Percentiles rank a stretch among this genome's conserved stretches.
phyloP scores from a whole-genome alignment of 1,139 yeast species.

The Geotrichum klebahnii region DNA sequence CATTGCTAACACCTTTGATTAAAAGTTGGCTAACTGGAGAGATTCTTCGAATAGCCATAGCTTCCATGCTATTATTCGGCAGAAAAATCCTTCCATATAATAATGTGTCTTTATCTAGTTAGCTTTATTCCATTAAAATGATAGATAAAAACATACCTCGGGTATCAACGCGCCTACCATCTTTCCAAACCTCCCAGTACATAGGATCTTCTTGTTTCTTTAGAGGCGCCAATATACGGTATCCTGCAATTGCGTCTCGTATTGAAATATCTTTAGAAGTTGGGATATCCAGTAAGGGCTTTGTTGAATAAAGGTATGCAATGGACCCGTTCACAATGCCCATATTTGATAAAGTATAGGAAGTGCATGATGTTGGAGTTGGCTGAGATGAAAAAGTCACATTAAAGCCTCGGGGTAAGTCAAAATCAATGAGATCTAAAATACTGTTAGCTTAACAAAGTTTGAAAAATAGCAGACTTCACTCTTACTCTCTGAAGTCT shows the following conservation, averaged over 20 bases:
- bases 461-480: too few species aligned
- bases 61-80: constrained; percentile 85
- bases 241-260: constrained; percentile 77
- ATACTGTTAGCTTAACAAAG: not conserved
- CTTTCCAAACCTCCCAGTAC: constrained; percentile 35
- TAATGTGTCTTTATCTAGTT: constrained; percentile 43
- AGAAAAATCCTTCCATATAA: constrained; percentile 83
- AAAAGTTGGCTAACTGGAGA: constrained; percentile 59
- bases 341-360: constrained; percentile 65
- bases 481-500: constrained; percentile 55
- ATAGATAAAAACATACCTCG: too few species aligned
- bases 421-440: constrained; percentile 59
- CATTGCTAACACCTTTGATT: constrained; percentile 71
- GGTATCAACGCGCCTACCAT: constrained; percentile 37
- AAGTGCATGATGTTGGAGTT: constrained; percentile 66
- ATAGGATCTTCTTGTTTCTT: constrained; percentile 27
- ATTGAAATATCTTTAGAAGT: constrained; percentile 56
- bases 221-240: constrained; percentile 55
- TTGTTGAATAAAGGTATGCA: constrained; percentile 72
- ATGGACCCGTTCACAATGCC: constrained; percentile 75
- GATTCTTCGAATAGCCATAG: constrained; percentile 71
- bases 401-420: constrained; percentile 64
- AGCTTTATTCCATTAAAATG: too few species aligned
- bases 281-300: constrained; percentile 49
- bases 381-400: constrained; percentile 70